Evolutionary conservation across 306 rosid species (phyloP), one percentile per base, ranked within the genome.

Genomic region (Castanopsis chinensis): DNA sequence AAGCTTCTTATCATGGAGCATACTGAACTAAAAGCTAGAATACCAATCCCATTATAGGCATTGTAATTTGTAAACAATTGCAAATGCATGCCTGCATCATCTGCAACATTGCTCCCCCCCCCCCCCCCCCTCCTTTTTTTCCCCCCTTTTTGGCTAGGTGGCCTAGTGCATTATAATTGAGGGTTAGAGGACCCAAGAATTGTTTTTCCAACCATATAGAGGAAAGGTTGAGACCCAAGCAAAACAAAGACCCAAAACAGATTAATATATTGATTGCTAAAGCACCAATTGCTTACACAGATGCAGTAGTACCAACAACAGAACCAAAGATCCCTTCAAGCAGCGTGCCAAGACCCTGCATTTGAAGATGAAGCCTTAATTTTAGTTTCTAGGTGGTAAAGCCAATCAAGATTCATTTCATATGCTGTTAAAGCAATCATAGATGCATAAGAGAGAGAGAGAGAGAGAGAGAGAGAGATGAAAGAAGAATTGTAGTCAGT

Each of bases 281-380:
- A 60, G 52, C 14, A 53, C 28, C 43, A 54, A 4, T 81, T 86
- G 71, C 99, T 87, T 93, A 96, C 99, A 93, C 98, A 12, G 99
- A 92, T 72, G 92, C 99, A 25, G 98, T 90, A 75, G 86, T 82
- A 23, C 98, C 99, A 72, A 92, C 98, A 64, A 71, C 69, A 74
- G 88, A 67, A 71, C 99, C 97, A 57, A 93, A 96, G 79, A 96
- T 81, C 69, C 99, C 99, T 81, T 93, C 98, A 51, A 90, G 33
- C 78, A 96, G 78, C 96, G 87, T 76, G 72, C 92, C 89, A 78
- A 96, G 7, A 51, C 99, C 99, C 99, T 93, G 85, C 72, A 90
- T 71, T 77, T 55, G 51, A 72, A 76, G 56, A 69, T 49, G 51
- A 69, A 82, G 69, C 71, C 71, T n/a, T 12, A 20, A 69, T 65